phyloP scores from a whole-genome alignment of 2,329 filamentous ascomycete species.

The Blumeriella jaapii region DNA sequence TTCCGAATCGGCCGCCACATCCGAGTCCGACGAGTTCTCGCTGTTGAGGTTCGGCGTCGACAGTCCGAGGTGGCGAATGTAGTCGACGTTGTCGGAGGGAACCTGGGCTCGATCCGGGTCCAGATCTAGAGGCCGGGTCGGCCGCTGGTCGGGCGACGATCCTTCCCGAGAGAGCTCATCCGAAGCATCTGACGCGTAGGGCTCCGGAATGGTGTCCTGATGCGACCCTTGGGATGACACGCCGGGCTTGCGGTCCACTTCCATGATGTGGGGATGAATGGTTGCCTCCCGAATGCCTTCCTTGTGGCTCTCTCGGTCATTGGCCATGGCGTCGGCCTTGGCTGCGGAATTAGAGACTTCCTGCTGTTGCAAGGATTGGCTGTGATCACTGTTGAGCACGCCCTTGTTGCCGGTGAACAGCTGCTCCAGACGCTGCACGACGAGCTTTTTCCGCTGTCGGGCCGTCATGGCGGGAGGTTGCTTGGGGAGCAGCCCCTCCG shows the following conservation, averaged over 20 bases:
- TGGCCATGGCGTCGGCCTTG: slow-evolving; percentile 26
- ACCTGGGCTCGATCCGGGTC: slow-evolving; percentile 68
- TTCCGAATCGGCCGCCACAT: slow-evolving; percentile 49
- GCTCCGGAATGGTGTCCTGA: not conserved
- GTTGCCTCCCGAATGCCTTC: slow-evolving; percentile 32
- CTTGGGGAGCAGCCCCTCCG: slow-evolving; percentile 53
- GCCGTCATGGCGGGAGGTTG: slow-evolving; percentile 51
- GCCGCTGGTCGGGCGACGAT: slow-evolving; percentile 54
- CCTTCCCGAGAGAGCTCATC: slow-evolving; percentile 9
- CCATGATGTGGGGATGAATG: slow-evolving; percentile 24
- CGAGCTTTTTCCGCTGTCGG: slow-evolving; percentile 62
- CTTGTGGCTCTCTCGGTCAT: slow-evolving; percentile 10
- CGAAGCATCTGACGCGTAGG: slow-evolving; percentile 7
- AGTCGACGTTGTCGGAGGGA: slow-evolving; percentile 67
- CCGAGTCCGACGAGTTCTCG: slow-evolving; percentile 38
- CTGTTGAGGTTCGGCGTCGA: slow-evolving; percentile 44
- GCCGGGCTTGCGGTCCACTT: slow-evolving; percentile 9
- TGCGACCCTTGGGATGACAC: not conserved
- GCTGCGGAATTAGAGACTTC: slow-evolving; percentile 44
- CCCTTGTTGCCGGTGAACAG: slow-evolving; percentile 64
- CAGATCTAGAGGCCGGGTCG: slow-evolving; percentile 64
- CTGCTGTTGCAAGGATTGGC: slow-evolving; percentile 28
- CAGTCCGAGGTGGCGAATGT: slow-evolving; percentile 64
- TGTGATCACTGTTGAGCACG: slow-evolving; percentile 20
- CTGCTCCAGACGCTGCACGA: slow-evolving; percentile 67